Evolutionary conservation across 2,329 filamentous ascomycete genomes (phyloP), one percentile per base, ranked within the genome.

Genomic region (Chaetomiaceae sp.): DNA sequence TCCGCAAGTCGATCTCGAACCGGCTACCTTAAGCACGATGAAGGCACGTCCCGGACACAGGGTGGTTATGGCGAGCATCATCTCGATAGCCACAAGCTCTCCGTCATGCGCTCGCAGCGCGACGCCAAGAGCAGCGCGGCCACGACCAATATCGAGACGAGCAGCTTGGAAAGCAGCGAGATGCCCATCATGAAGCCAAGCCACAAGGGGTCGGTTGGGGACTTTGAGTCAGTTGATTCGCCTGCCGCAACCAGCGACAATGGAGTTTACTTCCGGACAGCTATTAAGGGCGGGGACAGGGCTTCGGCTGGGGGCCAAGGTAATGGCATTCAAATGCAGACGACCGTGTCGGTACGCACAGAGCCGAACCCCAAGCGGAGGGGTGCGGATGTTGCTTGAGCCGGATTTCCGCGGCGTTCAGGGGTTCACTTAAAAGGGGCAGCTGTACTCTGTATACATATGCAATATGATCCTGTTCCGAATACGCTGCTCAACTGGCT

Each of bases 181-280:
- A 53, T 53, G 50, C 50, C 50, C 44, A 53, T 53, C 34, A 47
- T 53, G 48, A 43, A 43, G 32, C 48, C 48, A 9, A 49, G 47
- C 37, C 47, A 33, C 13, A 41, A 48, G 34, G 45, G 37, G 13
- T 49, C 47, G 1, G 6, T 42, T 3, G 38, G 38, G 8, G 48
- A 43, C 30, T 43, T 50, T 37, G 38, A 43, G 18, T 41, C 46
- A 13, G 45, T 40, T n/a, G 16, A 41, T 5, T 42, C 47, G n/a
- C 21, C 29, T 4, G 13, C 38, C 5, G 21, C 18, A 9, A 38
- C 11, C 30, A 30, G 30, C 27, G 38, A 43, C 10, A 34, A 41
- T 8, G 29, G 37, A 2, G 47, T 49, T 4, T 50, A 43, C 23
- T 50, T 50, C 10, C 20, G 37, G 38, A 50, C 48, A 3, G 48